These are phyloP conservation scores for Brettanomyces anomalus DNA, from an alignment of 805 yeast species.

Conservation along the genomic window DNA sequence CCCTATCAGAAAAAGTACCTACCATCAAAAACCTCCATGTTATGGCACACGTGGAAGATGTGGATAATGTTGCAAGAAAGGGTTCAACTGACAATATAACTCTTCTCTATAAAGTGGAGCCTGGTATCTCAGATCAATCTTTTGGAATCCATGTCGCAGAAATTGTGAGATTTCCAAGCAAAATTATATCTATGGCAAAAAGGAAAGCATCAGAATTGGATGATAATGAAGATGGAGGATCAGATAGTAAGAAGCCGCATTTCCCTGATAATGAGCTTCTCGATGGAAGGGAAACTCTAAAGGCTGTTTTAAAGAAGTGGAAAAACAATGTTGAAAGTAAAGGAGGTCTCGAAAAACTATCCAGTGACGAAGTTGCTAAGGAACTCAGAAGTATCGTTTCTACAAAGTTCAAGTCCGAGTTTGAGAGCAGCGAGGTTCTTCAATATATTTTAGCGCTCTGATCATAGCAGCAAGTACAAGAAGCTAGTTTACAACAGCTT, in stretches of 20 bases:
- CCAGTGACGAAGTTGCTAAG: constrained; percentile 29
- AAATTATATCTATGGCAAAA: constrained; percentile 91
- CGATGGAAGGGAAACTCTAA: constrained; percentile 46
- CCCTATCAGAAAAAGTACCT: constrained; percentile 50
- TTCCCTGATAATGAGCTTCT: constrained; percentile 44
- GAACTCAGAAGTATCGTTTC: constrained; percentile 30
- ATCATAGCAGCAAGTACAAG: background rate
- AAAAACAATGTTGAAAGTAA: constrained; percentile 34
- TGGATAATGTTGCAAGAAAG: constrained; percentile 17
- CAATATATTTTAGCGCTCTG: constrained; percentile 17
- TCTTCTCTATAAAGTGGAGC: constrained; percentile 84
- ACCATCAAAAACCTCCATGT: constrained; percentile 83
- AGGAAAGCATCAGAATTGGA: constrained; percentile 86
- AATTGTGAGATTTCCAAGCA: constrained; percentile 83
- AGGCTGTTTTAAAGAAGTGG: constrained; percentile 46
- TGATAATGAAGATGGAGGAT: constrained; percentile 30
- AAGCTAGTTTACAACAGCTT: too few species aligned
- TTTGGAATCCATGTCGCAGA: constrained; percentile 98
- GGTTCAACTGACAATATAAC: constrained; percentile 62
- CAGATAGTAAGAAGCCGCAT: constrained; percentile 36
- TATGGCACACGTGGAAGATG: constrained; percentile 71
- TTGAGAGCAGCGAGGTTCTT: constrained; percentile 12
- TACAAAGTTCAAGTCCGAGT: constrained; percentile 12
- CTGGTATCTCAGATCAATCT: constrained; percentile 92
- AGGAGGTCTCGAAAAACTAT: constrained; percentile 35